A percentile compares a stretch with the other conserved stretches of the same genome.
These are phyloP conservation scores for Pascua guehoae DNA, from an alignment of 1,284 basidiomycete species.

Conservation along the genomic window DNA sequence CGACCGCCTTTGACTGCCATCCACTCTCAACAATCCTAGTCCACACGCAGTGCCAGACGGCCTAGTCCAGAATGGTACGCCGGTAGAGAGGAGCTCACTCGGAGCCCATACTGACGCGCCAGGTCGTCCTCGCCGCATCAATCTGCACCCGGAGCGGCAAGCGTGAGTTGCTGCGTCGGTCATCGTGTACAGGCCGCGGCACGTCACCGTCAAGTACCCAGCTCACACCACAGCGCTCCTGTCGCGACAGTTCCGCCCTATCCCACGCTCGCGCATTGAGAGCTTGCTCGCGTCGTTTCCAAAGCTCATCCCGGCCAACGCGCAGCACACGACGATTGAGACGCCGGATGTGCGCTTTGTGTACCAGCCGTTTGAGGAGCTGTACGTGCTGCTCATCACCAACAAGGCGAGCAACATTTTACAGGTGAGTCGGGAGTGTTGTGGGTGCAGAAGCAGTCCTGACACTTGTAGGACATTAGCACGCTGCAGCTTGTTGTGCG, in stretches of 20 bases:
- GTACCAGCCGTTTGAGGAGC: slow-evolving; percentile 96
- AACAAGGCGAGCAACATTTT: slow-evolving; percentile 98
- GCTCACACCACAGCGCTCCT: slow-evolving; percentile 67
- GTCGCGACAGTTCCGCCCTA: slow-evolving; percentile 92
- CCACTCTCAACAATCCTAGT: no score
- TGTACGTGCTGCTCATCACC: slow-evolving; percentile 96
- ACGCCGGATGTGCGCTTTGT: slow-evolving; percentile 92
- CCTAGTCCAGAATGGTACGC: no score
- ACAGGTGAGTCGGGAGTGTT: slow-evolving; percentile 48
- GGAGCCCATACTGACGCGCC: neutral
- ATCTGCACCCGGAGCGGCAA: slow-evolving; percentile 64
- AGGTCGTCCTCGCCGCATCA: slow-evolving; percentile 68
- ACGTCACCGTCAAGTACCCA: no score
- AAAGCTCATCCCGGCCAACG: slow-evolving; percentile 93
- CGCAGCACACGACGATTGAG: slow-evolving; percentile 95
- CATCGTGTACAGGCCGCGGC: neutral
- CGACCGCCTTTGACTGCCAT: no score
- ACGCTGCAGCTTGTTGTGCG: slow-evolving; percentile 91
- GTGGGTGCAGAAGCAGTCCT: neutral
- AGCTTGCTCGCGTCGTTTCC: slow-evolving; percentile 95
- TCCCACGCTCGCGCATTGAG: slow-evolving; percentile 88
- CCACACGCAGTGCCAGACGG: no score
- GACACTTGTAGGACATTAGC: slow-evolving; percentile 73
- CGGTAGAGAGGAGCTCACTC: no score
- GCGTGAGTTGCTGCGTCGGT: slow-evolving; percentile 37